Base-by-base conservation (phyloP, 2,329 filamentous ascomycete genomes). In the Curvularia spicifera region DNA sequence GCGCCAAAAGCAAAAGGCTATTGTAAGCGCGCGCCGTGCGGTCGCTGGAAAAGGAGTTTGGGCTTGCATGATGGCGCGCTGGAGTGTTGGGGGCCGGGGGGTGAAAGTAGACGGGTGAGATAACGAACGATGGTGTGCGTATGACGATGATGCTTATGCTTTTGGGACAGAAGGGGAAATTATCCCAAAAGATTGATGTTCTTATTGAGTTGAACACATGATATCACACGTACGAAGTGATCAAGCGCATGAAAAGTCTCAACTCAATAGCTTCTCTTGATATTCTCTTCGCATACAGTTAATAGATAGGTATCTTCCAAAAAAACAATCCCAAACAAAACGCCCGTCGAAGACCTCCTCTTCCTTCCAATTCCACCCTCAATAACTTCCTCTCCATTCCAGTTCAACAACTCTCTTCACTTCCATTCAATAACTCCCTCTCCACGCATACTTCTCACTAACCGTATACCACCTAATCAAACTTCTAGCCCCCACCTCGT, bases 391-490 rank as follows among this genome's bases (percentile, higher is more conserved):
- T 24, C 22, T 4, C 3, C 22, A 24, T 3, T 24, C 22, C 22
- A 4, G 22, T 24, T 24, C 22, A 24, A 4, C 22, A 24, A 24
- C 4, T 24, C 3, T 3, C 22, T 24, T 24, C 22, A 24, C 22
- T 24, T 4, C 22, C 22, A 24, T 24, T 24, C 22, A 24, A 24
- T 52, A 50, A n/a, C 15, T 31, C 5, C 22, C 28, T 43, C 47
- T 56, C 52, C 56, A 55, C n/a, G 45, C 60, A 53, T 68, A 87
- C 60, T 77, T 72, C 74, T 85, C 80, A 49, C 84, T 81, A 65
- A 80, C 78, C 35, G 86, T 89, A 82, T 89, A 93, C 68, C 87
- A 89, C 77, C 89, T 84, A 43, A 93, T 89, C 71, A 95, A 78
- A 60, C 84, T 83, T 69, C 89, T 81, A 15, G 90, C 88, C 0